Evolutionary conservation across 371 early-diverging fungal species (phyloP), one percentile per base, ranked within the genome.

Genomic region (Basidiobolus meristosporus): DNA sequence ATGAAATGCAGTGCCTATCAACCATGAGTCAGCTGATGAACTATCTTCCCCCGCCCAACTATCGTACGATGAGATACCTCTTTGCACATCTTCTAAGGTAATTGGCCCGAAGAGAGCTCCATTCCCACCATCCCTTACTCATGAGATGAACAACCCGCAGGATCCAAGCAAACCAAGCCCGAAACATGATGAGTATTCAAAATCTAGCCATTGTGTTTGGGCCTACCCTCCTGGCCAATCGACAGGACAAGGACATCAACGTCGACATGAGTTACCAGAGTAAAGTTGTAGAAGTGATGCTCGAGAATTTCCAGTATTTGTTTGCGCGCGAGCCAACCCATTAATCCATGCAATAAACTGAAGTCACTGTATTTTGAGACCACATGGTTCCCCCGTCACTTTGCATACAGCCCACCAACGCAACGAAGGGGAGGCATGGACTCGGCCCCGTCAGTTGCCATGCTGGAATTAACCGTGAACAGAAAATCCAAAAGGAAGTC

Each of bases 161-260:
- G 29, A 75, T 92, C 11, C 74, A 78, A 45, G 59, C 63, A 29
- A 56, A 77, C 42, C 81, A 85, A 45, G 60, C 58, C 11, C 66
- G 66, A 11, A 95, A 90, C 47, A 81, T 78, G 59, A 95, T 95
- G 93, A 73, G 67, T 7, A 58, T 68, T 3, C 60, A 67, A 23
- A 91, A 91, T 45, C 52, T 95, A 35, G 66, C 87, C 7, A 87
- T 93, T 26, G 77, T 85, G 12, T 85, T 84, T 60, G 92, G 91
- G 2, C 80, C 93, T 17, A 89, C 90, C 4, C 51, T 95, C 14
- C 63, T 90, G 54, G 77, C 45, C 0, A 54, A 45, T 22, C 40
- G 32, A 2, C 48, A 48, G 23, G 54, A 46, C n/a, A 43, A 50
- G 26, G 31, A 42, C 3, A 46, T 60, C 18, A 49, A 65, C 4